phyloP scores from a whole-genome alignment of 1,284 basidiomycete genomes.

The Sparassis latifolia region DNA sequence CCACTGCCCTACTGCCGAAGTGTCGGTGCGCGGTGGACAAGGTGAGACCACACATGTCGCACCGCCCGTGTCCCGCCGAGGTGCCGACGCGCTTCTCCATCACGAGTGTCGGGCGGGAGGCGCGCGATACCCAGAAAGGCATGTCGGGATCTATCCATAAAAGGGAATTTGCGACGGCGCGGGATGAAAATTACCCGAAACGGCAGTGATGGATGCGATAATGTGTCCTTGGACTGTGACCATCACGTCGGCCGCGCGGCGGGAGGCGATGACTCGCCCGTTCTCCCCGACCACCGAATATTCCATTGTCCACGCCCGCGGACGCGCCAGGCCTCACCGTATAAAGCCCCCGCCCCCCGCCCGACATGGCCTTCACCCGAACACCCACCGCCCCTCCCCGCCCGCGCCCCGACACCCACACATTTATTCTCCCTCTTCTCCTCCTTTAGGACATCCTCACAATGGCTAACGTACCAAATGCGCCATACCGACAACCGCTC shows the following conservation, averaged over 20 bases:
- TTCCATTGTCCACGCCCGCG: not conserved
- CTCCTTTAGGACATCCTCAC: not conserved
- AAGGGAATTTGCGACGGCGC: not conserved
- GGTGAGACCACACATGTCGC: too few species aligned
- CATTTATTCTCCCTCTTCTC: slow-evolving; percentile 1
- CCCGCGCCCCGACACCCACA: not conserved
- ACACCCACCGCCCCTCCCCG: not conserved
- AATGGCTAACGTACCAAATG: not conserved
- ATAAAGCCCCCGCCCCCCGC: not conserved
- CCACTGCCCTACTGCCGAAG: not conserved
- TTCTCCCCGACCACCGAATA: not conserved
- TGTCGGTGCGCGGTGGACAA: not conserved
- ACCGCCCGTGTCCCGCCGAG: not conserved
- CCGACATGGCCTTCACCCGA: too few species aligned
- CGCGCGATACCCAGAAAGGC: not conserved
- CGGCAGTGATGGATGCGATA: not conserved
- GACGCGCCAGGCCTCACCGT: slow-evolving; percentile 2
- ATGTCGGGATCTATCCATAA: not conserved
- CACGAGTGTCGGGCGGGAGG: not conserved
- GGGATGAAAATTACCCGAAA: not conserved
- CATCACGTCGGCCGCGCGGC: slow-evolving; percentile 1
- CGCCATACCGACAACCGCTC: not conserved
- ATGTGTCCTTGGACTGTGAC: not conserved
- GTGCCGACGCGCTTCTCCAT: not conserved
- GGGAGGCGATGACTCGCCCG: slow-evolving; percentile 3